Evolutionary conservation across 139 green algal genomes (phyloP), one percentile per base, ranked within the genome.

Genomic region (Tetradesmus obliquus): DNA sequence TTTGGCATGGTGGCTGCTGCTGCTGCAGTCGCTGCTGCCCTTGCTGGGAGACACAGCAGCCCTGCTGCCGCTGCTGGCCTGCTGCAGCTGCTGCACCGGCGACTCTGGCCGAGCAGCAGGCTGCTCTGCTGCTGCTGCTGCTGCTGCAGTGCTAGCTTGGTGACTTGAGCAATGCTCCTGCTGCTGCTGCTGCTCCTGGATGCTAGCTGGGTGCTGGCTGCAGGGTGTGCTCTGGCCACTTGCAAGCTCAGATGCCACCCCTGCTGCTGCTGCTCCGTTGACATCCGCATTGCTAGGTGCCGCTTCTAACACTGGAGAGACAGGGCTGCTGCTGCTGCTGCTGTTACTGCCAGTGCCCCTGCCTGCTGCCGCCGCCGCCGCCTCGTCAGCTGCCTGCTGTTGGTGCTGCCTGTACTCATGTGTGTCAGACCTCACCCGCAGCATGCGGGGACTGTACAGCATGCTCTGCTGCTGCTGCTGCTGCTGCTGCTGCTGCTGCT

Each of bases 401-500:
- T 54, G 58, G 5, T 71, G 69, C 86, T 84, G 86, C 66, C 71
- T 74, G 71, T 71, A 17, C 45, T 71, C 13, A 51, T 60, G 79
- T 12, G 54, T 45, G 17, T 72, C 87, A 62, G 72, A 72, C 12
- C 57, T 20, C 72, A 79, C 15, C n/a, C 74, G 60, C 17, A 72
- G 66, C 66, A 66, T 66, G 8, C 8, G 57, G 7, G 57, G 57
- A 9, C 57, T 66, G 6, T 66, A 9, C 57, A 66, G 8, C 57
- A 76, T 76, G 66, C 66, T 17, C 5, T 17, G 66, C n/a, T 55
- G 54, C 0, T 72, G 8, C 24, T 51, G 22, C 55, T 55, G 54
- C 87, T 91, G 69, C 51, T 90, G 62, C 72, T 86, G 87, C 87
- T 86, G 87, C 74, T 91, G 87, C 55, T 85, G 87, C 72, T 91